These are phyloP conservation scores for Botrytis pseudocinerea DNA, from an alignment of 2,329 filamentous ascomycete genomes.

Conservation along the genomic window DNA sequence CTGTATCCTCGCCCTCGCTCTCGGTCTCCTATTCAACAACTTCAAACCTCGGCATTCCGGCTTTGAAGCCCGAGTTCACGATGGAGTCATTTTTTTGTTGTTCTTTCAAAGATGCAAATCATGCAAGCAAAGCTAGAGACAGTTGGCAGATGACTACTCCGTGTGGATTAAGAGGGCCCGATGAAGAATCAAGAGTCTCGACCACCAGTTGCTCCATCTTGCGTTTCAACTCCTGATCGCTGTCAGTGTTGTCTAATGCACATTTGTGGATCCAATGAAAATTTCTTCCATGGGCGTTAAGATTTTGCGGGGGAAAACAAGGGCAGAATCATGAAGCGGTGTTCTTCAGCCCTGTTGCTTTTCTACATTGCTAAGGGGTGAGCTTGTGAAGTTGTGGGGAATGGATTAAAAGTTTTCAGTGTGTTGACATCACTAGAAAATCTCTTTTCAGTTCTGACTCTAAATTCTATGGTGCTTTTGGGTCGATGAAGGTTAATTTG, in stretches of 20 bases:
- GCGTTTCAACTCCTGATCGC: conserved; percentile 15
- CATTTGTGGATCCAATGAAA: conserved; percentile 17
- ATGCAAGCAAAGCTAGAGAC: neutral
- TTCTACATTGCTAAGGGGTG: conserved; percentile 1
- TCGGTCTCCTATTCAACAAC: conserved; percentile 1
- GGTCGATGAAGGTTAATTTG: neutral
- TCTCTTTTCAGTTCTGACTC: conserved; percentile 5
- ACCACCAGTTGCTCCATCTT: conserved; percentile 1
- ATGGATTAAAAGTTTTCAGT: conserved; percentile 9
- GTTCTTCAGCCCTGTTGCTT: conserved; percentile 18
- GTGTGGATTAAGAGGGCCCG: neutral
- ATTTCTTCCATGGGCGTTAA: conserved; percentile 12
- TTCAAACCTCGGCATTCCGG: conserved; percentile 5
- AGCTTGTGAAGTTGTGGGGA: conserved; percentile 7
- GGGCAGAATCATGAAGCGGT: neutral
- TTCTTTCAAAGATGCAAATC: neutral
- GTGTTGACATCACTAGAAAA: conserved; percentile 14
- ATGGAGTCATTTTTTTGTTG: neutral
- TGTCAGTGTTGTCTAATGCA: conserved; percentile 9
- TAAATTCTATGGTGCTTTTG: conserved; percentile 7
- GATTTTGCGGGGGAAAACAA: conserved; percentile 18
- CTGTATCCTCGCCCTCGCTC: neutral
- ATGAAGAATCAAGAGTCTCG: conserved; percentile 4
- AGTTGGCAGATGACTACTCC: conserved; percentile 6
- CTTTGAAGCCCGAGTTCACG: neutral